Base-by-base conservation (phyloP, 305 asterid genomes). In the Fraxinus greggii region DNA sequence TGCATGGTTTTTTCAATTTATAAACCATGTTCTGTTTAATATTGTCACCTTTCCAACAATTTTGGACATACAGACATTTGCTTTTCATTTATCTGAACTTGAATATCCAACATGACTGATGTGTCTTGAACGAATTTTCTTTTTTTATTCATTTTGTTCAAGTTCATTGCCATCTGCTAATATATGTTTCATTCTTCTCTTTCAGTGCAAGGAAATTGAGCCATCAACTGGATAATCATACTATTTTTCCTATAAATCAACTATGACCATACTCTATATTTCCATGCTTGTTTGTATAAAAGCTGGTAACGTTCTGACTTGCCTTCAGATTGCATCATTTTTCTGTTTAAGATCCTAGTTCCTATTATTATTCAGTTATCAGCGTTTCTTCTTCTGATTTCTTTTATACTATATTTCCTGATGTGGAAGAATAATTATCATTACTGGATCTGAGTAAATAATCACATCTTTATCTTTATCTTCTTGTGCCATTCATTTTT, bases 181-280 rank as follows among this genome's bases (percentile, higher is more conserved):
- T 80, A 26, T 48, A 10, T 59, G 67, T 23, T 70, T 56, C 76
- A 26, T 78, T 83, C 82, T 83, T 40, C 59, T 56, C 72, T 36
- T 72, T 7, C 79, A 72, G 82, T 61, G 48, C 36, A 13, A 70
- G 76, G 45, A 31, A 31, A 9, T 45, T 40, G 76, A 38, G 69
- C 67, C 28, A 38, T 38, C 69, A 36, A 73, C 45, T 26, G 42
- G 76, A 26, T 45, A 78, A 9, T 29, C n/a, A 36, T 17, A 23
- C 40, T 72, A 31, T 72, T 42, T 12, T 77, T 38, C 76, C 82
- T 51, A 24, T 6, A 56, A 72, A 31, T 70, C 26, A 78, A 54
- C 12, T 29, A 70, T 32, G 23, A 32, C 7, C 26, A 4, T 65
- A 10, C 72, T 65, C n/a, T 26, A 69, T 77, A 51, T 56, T 5